Conservation (phyloP, 208 protist species). For the Crithidia mellificae region DNA sequence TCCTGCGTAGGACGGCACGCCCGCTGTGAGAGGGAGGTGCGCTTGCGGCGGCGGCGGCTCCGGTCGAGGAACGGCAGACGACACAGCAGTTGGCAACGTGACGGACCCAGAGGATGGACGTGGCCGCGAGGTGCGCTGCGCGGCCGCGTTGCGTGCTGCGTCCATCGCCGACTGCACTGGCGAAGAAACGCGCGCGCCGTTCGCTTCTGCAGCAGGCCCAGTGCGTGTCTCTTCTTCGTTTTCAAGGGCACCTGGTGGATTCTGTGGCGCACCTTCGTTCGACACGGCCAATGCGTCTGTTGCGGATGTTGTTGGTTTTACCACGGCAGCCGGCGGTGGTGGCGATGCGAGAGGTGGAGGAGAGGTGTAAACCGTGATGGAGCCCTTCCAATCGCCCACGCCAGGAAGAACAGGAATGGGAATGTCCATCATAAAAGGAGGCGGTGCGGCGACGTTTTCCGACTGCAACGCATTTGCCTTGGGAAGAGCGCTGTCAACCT, state of each 20-base stretch:
- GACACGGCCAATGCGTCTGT: no score
- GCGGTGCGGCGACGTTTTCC: no score
- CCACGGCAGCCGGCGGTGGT: no score
- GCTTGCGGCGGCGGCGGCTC: neutral
- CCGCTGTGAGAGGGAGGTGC: neutral
- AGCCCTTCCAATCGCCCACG: slow-evolving; percentile 32
- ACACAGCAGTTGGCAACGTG: neutral
- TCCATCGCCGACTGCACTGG: no score
- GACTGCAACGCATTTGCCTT: no score
- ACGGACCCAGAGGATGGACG: neutral
- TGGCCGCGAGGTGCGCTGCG: neutral
- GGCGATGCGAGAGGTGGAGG: neutral
- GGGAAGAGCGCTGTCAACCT: no score
- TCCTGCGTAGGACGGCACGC: slow-evolving; percentile 18
- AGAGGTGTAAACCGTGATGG: slow-evolving; percentile 14
- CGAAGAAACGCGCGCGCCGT: no score
- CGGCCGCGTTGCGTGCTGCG: neutral
- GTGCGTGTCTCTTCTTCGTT: no score
- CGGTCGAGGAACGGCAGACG: neutral
- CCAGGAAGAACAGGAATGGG: slow-evolving; percentile 38
- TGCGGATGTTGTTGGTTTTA: no score
- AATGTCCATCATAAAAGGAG: slow-evolving; percentile 11
- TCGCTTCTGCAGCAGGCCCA: no score
- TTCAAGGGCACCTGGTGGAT: no score
- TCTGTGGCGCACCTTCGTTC: no score